Base-by-base conservation (phyloP, 129 eudicot genomes). In the Lonicera japonica region DNA sequence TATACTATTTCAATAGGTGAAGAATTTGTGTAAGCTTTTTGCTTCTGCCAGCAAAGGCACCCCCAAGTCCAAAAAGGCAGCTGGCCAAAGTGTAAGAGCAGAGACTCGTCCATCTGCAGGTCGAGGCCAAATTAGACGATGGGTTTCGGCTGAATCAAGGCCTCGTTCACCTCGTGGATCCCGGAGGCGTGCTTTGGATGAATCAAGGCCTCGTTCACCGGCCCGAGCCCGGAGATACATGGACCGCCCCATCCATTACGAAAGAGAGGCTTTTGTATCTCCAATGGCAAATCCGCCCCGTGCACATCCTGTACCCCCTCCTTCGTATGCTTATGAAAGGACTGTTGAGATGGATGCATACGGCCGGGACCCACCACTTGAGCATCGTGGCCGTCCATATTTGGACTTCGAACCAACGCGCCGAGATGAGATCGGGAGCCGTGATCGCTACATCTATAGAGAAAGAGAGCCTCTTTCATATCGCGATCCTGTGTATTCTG, bases 11-110 rank as follows among this genome's bases (percentile, higher is more conserved):
- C 21, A 64, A 78, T 70, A 92, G 98, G 98, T 92, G 74, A 87
- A 78, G 74, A 74, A 74, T 46, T 64, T 92, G 72, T 87, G 98
- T 55, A 82, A 80, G 70, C 84, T 87, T 57, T 92, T 92, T 23
- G 62, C 66, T 54, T 67, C 60, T 22, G 60, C 79, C 23, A 69
- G 75, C 71, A 80, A 81, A 67, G 79, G 70, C 15, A 21, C 68
- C 3, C 3, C 62, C 16, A 71, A 47, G 15, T 25, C 81, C 63
- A 74, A 57, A 63, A 48, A 71, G 56, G 40, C 22, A 4, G 45
- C 34, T n/a, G n/a, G n/a, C 25, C 69, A 66, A 67, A 64, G 23
- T 24, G 70, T 56, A 12, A 74, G 29, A 21, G 79, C 74, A n/a
- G 79, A 62, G 24, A 34, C 19, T 25, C 64, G 22, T 36, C 6